phyloP scores from a whole-genome alignment of 345 rosid genomes.

The Hibiscus trionum region DNA sequence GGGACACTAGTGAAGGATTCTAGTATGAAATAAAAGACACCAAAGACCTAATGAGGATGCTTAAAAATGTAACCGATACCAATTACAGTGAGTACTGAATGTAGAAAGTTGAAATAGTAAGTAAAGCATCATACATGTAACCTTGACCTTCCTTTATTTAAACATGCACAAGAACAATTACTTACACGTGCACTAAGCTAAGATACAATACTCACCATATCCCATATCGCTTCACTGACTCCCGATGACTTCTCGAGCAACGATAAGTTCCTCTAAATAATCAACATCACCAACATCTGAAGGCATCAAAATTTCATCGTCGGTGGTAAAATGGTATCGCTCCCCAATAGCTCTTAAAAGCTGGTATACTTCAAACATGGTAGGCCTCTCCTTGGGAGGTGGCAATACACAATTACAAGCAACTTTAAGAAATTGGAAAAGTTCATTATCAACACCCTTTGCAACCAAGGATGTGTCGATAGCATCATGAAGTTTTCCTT shows the following conservation, averaged over 20 bases:
- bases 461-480: slow-evolving; percentile 50
- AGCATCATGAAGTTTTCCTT: slow-evolving; percentile 51
- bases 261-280: slow-evolving; percentile 68
- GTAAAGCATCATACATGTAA: slow-evolving; percentile 12
- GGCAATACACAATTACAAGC: slow-evolving; percentile 68
- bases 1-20: background rate
- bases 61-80: slow-evolving; percentile 12
- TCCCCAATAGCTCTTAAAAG: slow-evolving; percentile 78
- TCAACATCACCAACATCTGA: slow-evolving; percentile 48
- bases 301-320: slow-evolving; percentile 64
- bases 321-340: slow-evolving; percentile 60
- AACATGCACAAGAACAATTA: slow-evolving; percentile 6
- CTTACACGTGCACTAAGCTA: slow-evolving; percentile 20
- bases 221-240: slow-evolving; percentile 16
- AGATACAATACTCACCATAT: slow-evolving; percentile 5
- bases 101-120: slow-evolving; percentile 6
- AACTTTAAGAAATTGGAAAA: slow-evolving; percentile 72
- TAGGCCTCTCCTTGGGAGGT: slow-evolving; percentile 67
- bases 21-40: slow-evolving; percentile 5
- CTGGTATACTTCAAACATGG: slow-evolving; percentile 87
- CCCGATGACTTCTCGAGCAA: slow-evolving; percentile 38
- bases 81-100: slow-evolving; percentile 9
- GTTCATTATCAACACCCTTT: slow-evolving; percentile 61
- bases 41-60: slow-evolving; percentile 9
- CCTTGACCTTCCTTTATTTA: slow-evolving; percentile 28